Conservation (phyloP, 805 yeast genomes). For the Ogataea saltuana region DNA sequence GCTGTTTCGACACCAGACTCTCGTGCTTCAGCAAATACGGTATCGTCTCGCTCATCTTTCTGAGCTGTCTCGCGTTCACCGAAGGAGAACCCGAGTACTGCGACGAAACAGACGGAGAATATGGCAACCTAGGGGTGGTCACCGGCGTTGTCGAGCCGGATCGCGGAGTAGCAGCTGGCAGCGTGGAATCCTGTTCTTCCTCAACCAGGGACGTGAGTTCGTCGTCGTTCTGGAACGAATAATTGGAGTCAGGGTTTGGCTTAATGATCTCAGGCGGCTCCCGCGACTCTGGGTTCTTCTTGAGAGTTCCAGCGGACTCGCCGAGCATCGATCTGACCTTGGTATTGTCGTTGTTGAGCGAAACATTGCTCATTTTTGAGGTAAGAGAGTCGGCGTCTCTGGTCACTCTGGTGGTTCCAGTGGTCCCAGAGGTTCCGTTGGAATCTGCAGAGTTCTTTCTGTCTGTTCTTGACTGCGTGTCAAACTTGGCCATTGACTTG, state of each 20-base stretch:
- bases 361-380: constrained; percentile 17
- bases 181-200: constrained; percentile 13
- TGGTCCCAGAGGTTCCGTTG: constrained; percentile 11
- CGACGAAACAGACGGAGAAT: constrained; percentile 27
- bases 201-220: constrained; percentile 27
- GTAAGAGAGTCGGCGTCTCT: constrained; percentile 19
- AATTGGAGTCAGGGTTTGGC: constrained; percentile 19
- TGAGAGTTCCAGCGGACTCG: constrained; percentile 8
- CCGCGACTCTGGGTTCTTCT: not conserved
- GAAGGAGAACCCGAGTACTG: constrained; percentile 30
- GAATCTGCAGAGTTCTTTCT: constrained; percentile 15
- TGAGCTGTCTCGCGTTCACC: constrained; percentile 57
- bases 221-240: constrained; percentile 28
- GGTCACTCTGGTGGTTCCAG: constrained; percentile 8
- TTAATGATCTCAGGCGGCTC: constrained; percentile 23
- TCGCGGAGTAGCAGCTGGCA: constrained; percentile 12
- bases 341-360: constrained; percentile 10
- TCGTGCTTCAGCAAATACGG: constrained; percentile 84
- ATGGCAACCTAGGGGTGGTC: constrained; percentile 24
- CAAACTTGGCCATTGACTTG: constrained; percentile 33
- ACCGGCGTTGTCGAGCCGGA: constrained; percentile 18
- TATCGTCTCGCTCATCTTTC: constrained; percentile 80
- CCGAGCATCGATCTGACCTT: constrained; percentile 15
- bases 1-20: constrained; percentile 70
- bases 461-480: constrained; percentile 10